Evolutionary conservation across 495 filamentous ascomycete genomes (phyloP), one percentile per base, ranked within the genome.

Genomic region (Penicillium antarcticum): DNA sequence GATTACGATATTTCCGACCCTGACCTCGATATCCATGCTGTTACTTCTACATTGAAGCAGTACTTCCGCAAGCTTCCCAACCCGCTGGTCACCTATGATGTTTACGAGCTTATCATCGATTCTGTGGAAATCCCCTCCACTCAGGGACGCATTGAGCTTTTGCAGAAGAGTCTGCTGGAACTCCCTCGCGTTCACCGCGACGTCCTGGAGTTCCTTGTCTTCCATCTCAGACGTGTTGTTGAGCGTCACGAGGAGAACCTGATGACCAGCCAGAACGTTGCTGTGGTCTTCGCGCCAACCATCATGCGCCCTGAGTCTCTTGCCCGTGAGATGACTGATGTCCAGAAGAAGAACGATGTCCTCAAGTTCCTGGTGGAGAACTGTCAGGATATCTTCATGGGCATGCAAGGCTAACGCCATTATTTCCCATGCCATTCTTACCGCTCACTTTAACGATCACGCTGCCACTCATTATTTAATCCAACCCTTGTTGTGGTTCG

Each of bases 281-380:
- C 95, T 5, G 95, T 99, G 49, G 95, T 99, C 23, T 99, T 99
- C 60, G 95, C 95, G 21, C 95, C 95, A 19, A 99, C 95, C 7
- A 91, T 99, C 52, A 94, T 99, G 87, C 79, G 94, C 44, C 90
- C 95, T 19, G 75, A 84, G 63, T 90, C 84, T 54, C 74, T 97
- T 55, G 88, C 95, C 55, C 85, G 90, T 48, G 95, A 99, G 66
- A 95, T 97, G 87, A 89, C 85, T 11, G 95, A 99, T 58, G 94
- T 95, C 74, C 87, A 92, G 57, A 81, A 87, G 51, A 96, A 96
- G 80, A 95, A 95, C 52, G 75, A 83, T 41, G 89, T 89, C 12
- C 82, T 97, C 58, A 91, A 95, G 66, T 95, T 91, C 63, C 68
- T 96, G 62, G 88, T 95, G 57, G 91, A 95, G 60, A 84, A 94